Percentiles rank a stretch among this genome's conserved stretches.
These are phyloP conservation scores for Leishmania braziliensis DNA, from an alignment of 208 protist genomes.

Conservation along the genomic window DNA sequence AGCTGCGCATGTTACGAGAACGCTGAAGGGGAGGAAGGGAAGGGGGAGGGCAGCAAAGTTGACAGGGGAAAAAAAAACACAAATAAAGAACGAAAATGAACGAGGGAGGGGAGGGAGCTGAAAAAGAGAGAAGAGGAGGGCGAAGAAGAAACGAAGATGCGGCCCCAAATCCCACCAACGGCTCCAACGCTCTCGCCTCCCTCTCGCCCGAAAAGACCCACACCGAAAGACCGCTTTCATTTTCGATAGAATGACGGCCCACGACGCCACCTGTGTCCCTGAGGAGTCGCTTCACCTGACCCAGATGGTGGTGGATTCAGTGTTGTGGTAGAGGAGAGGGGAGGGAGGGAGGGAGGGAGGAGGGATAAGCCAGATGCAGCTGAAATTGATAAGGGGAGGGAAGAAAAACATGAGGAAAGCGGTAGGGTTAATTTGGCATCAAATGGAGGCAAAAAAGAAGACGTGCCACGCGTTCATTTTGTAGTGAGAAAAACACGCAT, in stretches of 20 bases:
- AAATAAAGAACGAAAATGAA: neutral
- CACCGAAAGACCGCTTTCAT: neutral
- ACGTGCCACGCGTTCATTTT: neutral
- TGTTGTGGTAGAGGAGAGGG: neutral
- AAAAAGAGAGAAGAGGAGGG: neutral
- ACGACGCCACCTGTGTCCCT: neutral
- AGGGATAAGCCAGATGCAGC: neutral
- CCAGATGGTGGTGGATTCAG: neutral
- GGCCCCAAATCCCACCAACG: neutral
- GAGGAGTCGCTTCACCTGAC: neutral
- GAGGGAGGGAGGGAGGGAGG: neutral
- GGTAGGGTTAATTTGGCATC: no score
- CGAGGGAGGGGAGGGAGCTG: neutral
- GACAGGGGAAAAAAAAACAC: neutral
- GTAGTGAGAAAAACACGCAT: neutral
- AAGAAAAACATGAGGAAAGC: neutral
- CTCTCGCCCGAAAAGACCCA: neutral
- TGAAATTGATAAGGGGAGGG: neutral
- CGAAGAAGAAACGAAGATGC: neutral
- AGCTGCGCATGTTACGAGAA: neutral
- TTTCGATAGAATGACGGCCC: slow-evolving; percentile 1
- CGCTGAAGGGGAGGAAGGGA: neutral
- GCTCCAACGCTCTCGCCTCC: neutral
- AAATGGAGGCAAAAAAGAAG: neutral
- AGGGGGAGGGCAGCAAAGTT: no score